Percentiles rank a stretch among this genome's conserved stretches.
phyloP scores from a whole-genome alignment of 108 stramenopile species.

The Cyclotella choctawhatcheeana region DNA sequence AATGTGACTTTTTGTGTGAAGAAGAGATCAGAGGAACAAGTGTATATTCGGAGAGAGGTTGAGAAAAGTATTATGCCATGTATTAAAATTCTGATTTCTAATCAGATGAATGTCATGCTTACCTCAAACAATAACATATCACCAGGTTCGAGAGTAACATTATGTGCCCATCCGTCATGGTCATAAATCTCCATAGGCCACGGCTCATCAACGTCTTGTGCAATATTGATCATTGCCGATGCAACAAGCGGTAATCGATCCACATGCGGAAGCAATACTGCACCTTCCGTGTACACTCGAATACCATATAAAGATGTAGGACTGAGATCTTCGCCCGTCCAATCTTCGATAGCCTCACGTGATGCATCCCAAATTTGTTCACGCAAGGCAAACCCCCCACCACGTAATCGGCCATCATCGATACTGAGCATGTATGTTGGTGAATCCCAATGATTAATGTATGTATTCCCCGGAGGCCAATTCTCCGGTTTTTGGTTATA shows the following conservation, averaged over 20 bases:
- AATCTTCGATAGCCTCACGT: conserved; percentile 61
- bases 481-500: conserved; percentile 42
- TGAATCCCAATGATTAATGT: conserved; percentile 45
- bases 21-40: too few relatives aligned
- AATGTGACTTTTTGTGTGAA: too few relatives aligned
- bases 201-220: conserved; percentile 63
- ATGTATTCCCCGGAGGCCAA: conserved; percentile 62
- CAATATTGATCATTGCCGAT: conserved; percentile 79
- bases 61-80: too few relatives aligned
- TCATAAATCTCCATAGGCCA: conserved; percentile 65
- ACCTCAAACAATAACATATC: conserved; percentile 81
- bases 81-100: too few relatives aligned
- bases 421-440: conserved; percentile 53
- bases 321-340: conserved; percentile 67
- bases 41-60: too few relatives aligned
- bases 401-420: conserved; percentile 52
- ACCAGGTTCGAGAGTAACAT: conserved; percentile 79
- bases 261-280: conserved; percentile 69
- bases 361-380: conserved; percentile 56
- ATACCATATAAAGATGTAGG: conserved; percentile 77
- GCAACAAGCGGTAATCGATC: conserved; percentile 80
- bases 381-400: conserved; percentile 45
- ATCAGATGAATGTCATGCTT: too few relatives aligned
- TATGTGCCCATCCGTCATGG: conserved; percentile 60
- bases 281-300: conserved; percentile 60